Evolutionary conservation across 768 basidiomycete genomes (phyloP).

Genomic region (Paxillus ammoniavirescens): DNA sequence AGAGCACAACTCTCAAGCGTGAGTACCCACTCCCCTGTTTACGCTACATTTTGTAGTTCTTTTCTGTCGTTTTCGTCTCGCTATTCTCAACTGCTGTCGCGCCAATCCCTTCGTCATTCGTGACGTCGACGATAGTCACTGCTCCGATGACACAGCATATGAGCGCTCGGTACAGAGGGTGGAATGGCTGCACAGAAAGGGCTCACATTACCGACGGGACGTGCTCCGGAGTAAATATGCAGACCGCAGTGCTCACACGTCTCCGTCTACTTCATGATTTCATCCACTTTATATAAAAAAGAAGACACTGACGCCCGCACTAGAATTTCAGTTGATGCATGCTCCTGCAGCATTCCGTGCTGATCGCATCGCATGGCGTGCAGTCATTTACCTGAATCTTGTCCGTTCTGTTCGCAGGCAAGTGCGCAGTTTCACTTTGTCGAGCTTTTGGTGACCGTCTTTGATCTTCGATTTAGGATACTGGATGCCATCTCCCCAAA

Average conservation of each 20-base stretch:
- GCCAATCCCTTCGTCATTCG: not conserved
- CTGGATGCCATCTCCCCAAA: constrained; percentile 73
- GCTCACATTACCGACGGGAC: not conserved
- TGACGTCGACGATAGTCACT: not conserved
- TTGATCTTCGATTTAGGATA: constrained; percentile 44
- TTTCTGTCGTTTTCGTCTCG: not conserved
- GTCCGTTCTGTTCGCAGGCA: constrained; percentile 79
- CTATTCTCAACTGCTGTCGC: not conserved
- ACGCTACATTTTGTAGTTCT: constrained; percentile 6
- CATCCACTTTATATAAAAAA: constrained; percentile 2
- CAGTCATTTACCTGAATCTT: constrained; percentile 86
- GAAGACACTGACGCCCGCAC: constrained; percentile 17
- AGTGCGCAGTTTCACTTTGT: constrained; percentile 19
- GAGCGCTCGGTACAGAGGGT: not conserved
- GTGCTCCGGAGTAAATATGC: not conserved
- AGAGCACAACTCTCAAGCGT: constrained; percentile 88
- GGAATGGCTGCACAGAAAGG: not conserved
- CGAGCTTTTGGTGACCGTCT: not conserved
- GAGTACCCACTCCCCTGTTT: constrained; percentile 37
- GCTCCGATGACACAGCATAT: not conserved
- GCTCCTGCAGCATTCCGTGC: constrained; percentile 73
- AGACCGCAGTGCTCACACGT: not conserved
- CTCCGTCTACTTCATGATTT: not conserved
- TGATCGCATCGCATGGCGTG: constrained; percentile 82
- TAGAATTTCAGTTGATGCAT: constrained; percentile 85